Evolutionary conservation across 2,329 filamentous ascomycete genomes (phyloP).

Genomic region (Huntiella decipiens): DNA sequence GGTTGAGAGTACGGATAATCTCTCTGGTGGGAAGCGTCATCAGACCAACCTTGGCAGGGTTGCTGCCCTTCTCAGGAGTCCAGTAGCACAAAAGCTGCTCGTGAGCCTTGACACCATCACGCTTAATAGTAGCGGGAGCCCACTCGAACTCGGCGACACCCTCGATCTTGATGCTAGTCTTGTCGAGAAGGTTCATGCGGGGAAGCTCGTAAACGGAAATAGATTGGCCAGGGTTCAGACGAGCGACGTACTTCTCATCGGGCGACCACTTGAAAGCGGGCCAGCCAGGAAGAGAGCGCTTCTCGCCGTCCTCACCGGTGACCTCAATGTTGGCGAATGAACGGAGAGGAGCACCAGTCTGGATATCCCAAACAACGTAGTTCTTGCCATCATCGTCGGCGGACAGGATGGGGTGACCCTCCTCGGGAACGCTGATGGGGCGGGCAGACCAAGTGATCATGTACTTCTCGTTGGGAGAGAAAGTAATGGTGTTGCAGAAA

Average conservation of each 20-base stretch:
- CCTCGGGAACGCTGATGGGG: conserved; percentile 79
- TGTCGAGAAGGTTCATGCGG: conserved; percentile 75
- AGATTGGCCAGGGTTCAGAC: conserved; percentile 69
- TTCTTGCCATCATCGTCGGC: conserved; percentile 97
- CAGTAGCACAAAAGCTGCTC: conserved; percentile 97
- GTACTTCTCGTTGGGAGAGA: conserved; percentile 85
- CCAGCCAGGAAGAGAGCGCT: conserved; percentile 74
- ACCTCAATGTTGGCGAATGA: conserved; percentile 85
- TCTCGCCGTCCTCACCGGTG: conserved; percentile 35
- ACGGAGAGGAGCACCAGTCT: conserved; percentile 70
- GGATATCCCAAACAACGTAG: conserved; percentile 96
- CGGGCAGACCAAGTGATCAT: conserved; percentile 92
- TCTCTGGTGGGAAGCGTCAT: conserved; percentile 95
- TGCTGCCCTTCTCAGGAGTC: conserved; percentile 95
- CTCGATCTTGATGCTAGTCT: conserved; percentile 87
- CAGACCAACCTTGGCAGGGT: conserved; percentile 87
- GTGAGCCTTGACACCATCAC: conserved; percentile 74
- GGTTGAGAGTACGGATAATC: conserved; percentile 79
- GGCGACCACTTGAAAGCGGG: conserved; percentile 98
- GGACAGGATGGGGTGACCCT: conserved; percentile 63
- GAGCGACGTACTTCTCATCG: conserved; percentile 91
- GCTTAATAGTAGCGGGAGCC: conserved; percentile 65
- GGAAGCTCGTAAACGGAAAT: conserved; percentile 86
- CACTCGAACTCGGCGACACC: conserved; percentile 96
- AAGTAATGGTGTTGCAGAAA: conserved; percentile 87